phyloP scores from a whole-genome alignment of 202 grass and related monocot species.

The Panicum virgatum region DNA sequence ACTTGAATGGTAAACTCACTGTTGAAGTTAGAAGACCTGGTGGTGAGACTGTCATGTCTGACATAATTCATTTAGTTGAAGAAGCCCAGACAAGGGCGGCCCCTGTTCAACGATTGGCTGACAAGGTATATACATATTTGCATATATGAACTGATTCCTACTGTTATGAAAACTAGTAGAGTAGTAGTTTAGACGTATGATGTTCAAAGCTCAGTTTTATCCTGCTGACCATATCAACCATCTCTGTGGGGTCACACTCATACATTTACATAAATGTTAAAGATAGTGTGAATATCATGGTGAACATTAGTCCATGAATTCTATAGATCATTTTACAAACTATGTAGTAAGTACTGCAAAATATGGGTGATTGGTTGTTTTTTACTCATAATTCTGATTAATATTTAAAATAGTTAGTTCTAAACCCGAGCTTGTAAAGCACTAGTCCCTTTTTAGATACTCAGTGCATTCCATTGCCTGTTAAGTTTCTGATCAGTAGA shows the following conservation, averaged over 20 bases:
- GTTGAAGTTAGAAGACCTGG: slow-evolving; percentile 93
- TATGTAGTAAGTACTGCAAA: neutral
- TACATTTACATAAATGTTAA: neutral
- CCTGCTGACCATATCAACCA: neutral
- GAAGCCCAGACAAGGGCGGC: slow-evolving; percentile 93
- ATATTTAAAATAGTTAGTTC: slow-evolving; percentile 21
- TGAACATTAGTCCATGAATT: neutral
- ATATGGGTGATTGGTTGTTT: neutral
- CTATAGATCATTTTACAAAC: neutral
- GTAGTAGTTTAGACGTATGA: neutral
- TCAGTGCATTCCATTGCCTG: neutral
- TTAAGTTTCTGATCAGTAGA: neutral
- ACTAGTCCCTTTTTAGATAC: neutral
- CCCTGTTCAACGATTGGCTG: slow-evolving; percentile 89
- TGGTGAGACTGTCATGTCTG: slow-evolving; percentile 90
- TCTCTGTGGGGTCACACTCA: neutral
- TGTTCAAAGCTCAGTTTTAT: slow-evolving; percentile 14
- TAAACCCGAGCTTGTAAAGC: neutral
- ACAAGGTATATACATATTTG: slow-evolving; percentile 64
- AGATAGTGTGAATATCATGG: neutral
- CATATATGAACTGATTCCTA: slow-evolving; percentile 14
- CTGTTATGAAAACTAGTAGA: slow-evolving; percentile 4
- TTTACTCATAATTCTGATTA: slow-evolving; percentile 5
- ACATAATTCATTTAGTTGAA: slow-evolving; percentile 90
- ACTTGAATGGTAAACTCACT: slow-evolving; percentile 91